These are phyloP conservation scores for Effrenium voratum DNA, from an alignment of 73 alveolate genomes.

Conservation along the genomic window DNA sequence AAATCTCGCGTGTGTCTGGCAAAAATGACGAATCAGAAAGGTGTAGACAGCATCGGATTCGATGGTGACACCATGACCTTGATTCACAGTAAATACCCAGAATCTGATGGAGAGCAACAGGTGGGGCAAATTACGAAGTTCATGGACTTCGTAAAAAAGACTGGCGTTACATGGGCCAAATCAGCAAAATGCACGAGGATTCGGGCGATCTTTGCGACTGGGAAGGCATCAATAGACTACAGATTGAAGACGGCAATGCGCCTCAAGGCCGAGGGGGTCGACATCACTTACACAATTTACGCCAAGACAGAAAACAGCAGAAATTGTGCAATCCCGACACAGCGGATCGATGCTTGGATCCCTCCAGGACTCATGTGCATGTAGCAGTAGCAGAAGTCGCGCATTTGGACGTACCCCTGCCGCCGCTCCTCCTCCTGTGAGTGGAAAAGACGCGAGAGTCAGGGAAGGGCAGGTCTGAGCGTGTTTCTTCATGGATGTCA, in stretches of 20 bases:
- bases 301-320: not conserved
- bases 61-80: not conserved
- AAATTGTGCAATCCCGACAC: not conserved
- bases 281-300: not conserved
- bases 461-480: no score
- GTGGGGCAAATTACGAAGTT: not conserved
- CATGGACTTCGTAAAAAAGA: not conserved
- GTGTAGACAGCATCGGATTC: not conserved
- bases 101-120: not conserved
- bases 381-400: no score
- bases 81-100: not conserved
- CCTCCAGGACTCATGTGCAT: no score
- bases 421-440: no score
- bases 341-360: not conserved
- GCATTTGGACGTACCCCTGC: no score
- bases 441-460: no score
- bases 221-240: not conserved
- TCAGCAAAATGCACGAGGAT: not conserved
- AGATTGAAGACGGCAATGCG: not conserved
- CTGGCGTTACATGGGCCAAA: not conserved
- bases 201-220: slow-evolving; percentile 2
- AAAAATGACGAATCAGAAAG: not conserved
- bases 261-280: not conserved
- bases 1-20: not conserved
- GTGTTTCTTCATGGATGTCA: no score